Conservation (phyloP, 2,329 filamentous ascomycete genomes). For the Emergomyces orientalis region DNA sequence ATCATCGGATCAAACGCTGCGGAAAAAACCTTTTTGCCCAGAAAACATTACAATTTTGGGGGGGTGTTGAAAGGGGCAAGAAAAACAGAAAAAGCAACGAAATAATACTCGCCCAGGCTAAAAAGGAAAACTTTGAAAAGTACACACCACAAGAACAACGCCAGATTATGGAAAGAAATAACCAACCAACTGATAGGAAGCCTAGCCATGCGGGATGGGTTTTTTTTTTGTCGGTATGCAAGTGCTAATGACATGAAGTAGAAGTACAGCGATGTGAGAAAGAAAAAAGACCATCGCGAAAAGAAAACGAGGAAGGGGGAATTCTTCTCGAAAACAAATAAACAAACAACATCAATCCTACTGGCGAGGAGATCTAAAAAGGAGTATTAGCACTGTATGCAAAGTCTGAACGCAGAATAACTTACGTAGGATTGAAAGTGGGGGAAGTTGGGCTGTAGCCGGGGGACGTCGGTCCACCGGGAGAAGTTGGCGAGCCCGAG, state of each 20-base stretch:
- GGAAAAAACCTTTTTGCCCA: slow-evolving; percentile 4
- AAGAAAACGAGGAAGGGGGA: slow-evolving; percentile 5
- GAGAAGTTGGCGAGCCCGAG: slow-evolving; percentile 37
- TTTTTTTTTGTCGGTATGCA: slow-evolving; percentile 26
- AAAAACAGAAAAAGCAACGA: not conserved
- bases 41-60: slow-evolving; percentile 19
- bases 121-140: slow-evolving; percentile 16
- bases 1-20: slow-evolving; percentile 15
- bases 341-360: slow-evolving; percentile 18
- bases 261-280: slow-evolving; percentile 32
- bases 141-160: slow-evolving; percentile 11
- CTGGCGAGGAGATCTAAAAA: slow-evolving; percentile 33
- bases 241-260: slow-evolving; percentile 23
- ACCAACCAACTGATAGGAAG: slow-evolving; percentile 30
- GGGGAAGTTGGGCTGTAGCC: slow-evolving; percentile 39
- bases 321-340: not conserved
- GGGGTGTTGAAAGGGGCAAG: slow-evolving; percentile 14
- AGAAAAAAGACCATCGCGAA: slow-evolving; percentile 6
- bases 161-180: slow-evolving; percentile 30
- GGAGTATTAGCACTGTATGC: not conserved
- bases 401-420: slow-evolving; percentile 10
- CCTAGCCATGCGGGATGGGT: slow-evolving; percentile 27
- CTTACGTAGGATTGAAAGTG: slow-evolving; percentile 37
- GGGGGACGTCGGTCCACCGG: slow-evolving; percentile 33
- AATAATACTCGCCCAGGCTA: slow-evolving; percentile 11